Base-by-base conservation (phyloP, 1,284 basidiomycete species). In the Cryptococcus sp. region DNA sequence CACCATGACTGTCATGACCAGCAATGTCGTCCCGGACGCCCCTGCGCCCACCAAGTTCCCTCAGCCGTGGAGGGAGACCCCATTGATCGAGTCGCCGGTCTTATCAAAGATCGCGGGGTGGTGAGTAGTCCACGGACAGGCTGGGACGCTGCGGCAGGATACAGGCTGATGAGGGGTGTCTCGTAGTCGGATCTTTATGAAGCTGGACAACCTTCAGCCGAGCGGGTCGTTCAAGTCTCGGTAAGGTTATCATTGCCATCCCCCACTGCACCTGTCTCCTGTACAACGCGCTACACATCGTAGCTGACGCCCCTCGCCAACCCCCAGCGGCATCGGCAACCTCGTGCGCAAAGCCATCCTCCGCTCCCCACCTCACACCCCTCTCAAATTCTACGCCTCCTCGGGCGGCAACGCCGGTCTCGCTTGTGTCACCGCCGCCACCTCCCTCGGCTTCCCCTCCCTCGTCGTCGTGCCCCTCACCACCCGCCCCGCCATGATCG, bases 381-480 rank as follows among this genome's bases (percentile, higher is more conserved):
- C 60, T 15, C 52, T 57, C 6, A 60, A 65, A 40, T 70, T 70
- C 53, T 68, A 63, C 59, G 47, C 57, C 37, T 63, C 66, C 4
- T 70, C 68, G 5, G 68, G 64, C 3, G 68, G 68, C 7, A 69
- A 69, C 37, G 68, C 68, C 33, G 68, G 66, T 46, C 55, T 69
- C n/a, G 68, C 66, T 8, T 64, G 60, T 40, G 63, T 65, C 12
- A 46, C 55, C 6, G 68, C 66, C 5, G 55, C 66, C 28, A 42
- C 50, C 12, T 50, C 54, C 1, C 56, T 70, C 8, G 63, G 62
- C 9, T 62, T 62, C 36, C 56, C 55, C 40, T 62, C 59, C 9
- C 57, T 55, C 11, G 59, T 70, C 35, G 57, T 68, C 37, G 68
- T 70, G 1, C 68, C 68, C 3, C 13, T 53, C 5, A 61, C 60